phyloP scores from a whole-genome alignment of 306 rosid species.

The Glycine soja region DNA sequence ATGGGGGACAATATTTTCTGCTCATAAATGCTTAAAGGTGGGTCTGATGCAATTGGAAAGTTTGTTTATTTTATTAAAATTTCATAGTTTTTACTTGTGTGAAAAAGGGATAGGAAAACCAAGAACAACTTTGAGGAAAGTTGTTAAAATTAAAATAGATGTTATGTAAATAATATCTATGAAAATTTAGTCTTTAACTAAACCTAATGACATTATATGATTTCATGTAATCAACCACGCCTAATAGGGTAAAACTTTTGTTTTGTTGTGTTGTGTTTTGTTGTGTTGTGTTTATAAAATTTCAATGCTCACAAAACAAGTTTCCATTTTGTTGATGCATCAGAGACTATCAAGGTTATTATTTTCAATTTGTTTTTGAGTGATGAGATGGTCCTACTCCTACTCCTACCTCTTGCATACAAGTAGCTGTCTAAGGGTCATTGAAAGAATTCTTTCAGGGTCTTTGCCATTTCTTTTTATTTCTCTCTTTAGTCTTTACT shows the following conservation, averaged over 20 bases:
- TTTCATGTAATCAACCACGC: too few relatives aligned
- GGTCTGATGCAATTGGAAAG: constrained; percentile 54
- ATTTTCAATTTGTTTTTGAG: constrained; percentile 43
- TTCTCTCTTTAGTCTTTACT: constrained; percentile 36
- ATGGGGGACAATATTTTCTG: constrained; percentile 51
- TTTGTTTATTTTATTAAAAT: neutral
- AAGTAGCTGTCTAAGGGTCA: constrained; percentile 53
- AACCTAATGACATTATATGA: too few relatives aligned
- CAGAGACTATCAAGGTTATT: constrained; percentile 53
- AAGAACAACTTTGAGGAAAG: neutral
- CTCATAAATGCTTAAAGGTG: constrained; percentile 53
- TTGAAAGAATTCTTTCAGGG: constrained; percentile 38
- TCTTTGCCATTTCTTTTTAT: constrained; percentile 25
- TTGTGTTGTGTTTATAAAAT: constrained; percentile 14
- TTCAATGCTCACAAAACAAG: constrained; percentile 16
- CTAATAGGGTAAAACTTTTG: too few relatives aligned
- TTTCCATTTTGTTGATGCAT: constrained; percentile 42
- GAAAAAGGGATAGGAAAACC: neutral
- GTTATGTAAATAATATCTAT: neutral
- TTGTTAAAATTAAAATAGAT: neutral
- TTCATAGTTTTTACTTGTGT: neutral
- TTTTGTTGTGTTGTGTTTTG: neutral
- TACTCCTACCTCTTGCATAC: constrained; percentile 34
- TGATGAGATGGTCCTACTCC: constrained; percentile 49
- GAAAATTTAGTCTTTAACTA: neutral